Evolutionary conservation across 345 rosid species (phyloP), one percentile per base, ranked within the genome.

Genomic region (Cardamine chenopodiifolia): DNA sequence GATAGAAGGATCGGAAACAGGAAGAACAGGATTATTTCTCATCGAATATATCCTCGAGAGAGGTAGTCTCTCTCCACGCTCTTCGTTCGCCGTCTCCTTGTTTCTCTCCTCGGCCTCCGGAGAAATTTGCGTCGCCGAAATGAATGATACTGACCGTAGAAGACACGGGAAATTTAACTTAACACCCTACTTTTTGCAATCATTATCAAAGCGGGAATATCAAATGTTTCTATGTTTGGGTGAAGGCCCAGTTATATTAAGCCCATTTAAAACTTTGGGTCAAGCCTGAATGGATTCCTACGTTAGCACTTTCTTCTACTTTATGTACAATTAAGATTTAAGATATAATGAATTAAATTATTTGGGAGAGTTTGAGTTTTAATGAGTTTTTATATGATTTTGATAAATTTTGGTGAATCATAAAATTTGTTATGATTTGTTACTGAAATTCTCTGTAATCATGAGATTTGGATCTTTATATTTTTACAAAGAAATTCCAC

Each of bases 1-100:
- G 62, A 54, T 70, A 5, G 88, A 82, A 67, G 91, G 79, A 62
- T 82, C 85, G 29, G 91, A 86, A 12, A 95, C 75, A 8, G 99
- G 99, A 9, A 92, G 88, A 39, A 86, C 62, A 56, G 87, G 81
- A 63, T 73, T 81, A 70, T 69, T 81, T 74, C 75, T 83, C 34
- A 86, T 73, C 17, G 88, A 81, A 79, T 34, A 82, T 45, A 85
- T 80, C 66, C 82, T 82, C 86, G 82, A 83, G 25, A 65, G 79
- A 64, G 86, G 82, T 65, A 76, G 71, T n/a, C 68, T 77, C 68
- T 71, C 72, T 57, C 80, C 62, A 70, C 45, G 59, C 34, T 37
- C 66, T 28, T 71, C 49, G 61, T 55, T 47, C 81, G 64, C 71
- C 69, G 77, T 54, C 44, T 26, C 25, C 14, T 34, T 34, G 54